A percentile compares a stretch with the other conserved stretches of the same genome.
These are phyloP conservation scores for Fusarium goolgardi DNA, from an alignment of 2,329 filamentous ascomycete genomes.

Conservation along the genomic window DNA sequence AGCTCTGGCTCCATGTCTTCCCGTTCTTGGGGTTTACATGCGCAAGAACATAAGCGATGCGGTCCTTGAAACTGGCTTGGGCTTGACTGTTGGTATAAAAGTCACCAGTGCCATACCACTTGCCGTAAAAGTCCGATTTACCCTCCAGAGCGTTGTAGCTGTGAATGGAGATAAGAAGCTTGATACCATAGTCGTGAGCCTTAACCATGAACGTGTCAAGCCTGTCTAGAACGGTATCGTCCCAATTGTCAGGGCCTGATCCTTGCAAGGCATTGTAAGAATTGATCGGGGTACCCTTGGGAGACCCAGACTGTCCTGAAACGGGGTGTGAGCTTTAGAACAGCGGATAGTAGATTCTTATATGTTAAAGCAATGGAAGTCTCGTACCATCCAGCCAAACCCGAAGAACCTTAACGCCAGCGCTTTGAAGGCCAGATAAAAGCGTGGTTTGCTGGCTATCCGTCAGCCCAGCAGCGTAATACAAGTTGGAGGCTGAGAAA, in stretches of 20 bases:
- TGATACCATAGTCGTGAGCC: conserved; percentile 7
- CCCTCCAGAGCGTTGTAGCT: conserved; percentile 9
- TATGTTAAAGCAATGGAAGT: no score
- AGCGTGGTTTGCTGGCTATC: conserved; percentile 3
- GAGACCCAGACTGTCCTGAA: neutral
- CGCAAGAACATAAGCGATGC: conserved; percentile 1
- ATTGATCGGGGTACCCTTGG: neutral
- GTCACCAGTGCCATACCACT: conserved; percentile 6
- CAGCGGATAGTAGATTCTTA: no score
- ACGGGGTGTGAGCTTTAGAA: no score
- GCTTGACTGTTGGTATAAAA: conserved; percentile 7
- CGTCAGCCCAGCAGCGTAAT: conserved; percentile 26
- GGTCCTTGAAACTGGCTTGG: neutral
- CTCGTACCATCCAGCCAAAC: conserved; percentile 18
- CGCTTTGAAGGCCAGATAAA: conserved; percentile 2
- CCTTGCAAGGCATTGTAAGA: neutral
- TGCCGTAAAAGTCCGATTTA: conserved; percentile 10
- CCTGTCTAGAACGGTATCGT: conserved; percentile 12
- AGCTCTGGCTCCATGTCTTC: conserved; percentile 34
- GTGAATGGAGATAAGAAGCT: conserved; percentile 9
- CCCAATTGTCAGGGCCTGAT: neutral
- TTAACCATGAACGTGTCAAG: conserved; percentile 19
- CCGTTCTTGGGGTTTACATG: conserved; percentile 22
- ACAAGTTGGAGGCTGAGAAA: conserved; percentile 24
- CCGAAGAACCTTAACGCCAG: conserved; percentile 19